Base-by-base conservation (phyloP, 176 grass and related monocot genomes). In the Chloris gayana region DNA sequence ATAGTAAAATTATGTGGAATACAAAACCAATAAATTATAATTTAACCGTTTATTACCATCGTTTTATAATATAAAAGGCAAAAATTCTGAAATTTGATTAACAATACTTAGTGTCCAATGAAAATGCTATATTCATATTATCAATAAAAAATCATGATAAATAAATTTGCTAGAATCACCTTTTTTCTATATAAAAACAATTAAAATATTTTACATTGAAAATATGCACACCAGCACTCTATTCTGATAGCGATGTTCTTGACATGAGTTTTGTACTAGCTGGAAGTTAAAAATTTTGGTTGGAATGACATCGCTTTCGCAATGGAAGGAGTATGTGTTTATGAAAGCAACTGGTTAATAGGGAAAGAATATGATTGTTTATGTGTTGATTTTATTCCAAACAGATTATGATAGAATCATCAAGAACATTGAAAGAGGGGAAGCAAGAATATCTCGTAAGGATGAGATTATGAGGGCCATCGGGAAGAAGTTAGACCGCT, bases 391-490 rank as follows among this genome's bases (percentile, higher is more conserved):
- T 30, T 8, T 19, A 57, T 44, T 69, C 63, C 77, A 73, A 80
- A 39, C 79, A 99, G 96, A 99, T 84, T 95, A 89, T 80, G 96
- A 99, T 84, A 94, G 93, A 64, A 99, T 99, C 62, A 93, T 99
- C 33, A 99, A 99, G 85, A 99, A 91, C 54, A 99, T 99, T 74
- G 96, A 99, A 87, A 95, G 88, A 69, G 96, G 96, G 13, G 96
- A 99, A 75, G 96, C 90, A 76, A 95, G 96, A 72, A 99, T 99
- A 63, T 89, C 86, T 41, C 84, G 96, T 13, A 99, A 95, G 69
- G 96, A 99, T 86, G 96, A 95, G 75, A 99, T 99, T 76, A 99
- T 93, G 90, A 91, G 76, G 80, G 96, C 96, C 37, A 90, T 99
- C 26, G 93, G 88, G 27, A 99, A 99, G 80, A 99, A 99, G 73